Evolutionary conservation across 163 green algal genomes (phyloP).

Genomic region (Chlorella variabilis): DNA sequence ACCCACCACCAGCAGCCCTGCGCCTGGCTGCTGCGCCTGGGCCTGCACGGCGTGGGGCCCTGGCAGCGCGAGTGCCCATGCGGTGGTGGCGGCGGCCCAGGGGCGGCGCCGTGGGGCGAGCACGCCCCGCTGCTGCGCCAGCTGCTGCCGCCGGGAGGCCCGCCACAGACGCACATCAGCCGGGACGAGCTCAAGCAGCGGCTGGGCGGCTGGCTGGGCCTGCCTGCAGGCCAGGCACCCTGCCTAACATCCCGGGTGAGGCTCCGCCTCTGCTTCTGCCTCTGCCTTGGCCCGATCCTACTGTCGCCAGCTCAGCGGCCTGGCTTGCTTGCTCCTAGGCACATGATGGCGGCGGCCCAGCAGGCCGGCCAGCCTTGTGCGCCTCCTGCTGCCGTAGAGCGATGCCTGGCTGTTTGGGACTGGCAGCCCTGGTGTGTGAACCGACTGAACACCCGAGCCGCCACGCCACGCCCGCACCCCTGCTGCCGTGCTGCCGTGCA

Average conservation of each 20-base stretch:
- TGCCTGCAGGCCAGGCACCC: not conserved
- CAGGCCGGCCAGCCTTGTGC: too few species aligned
- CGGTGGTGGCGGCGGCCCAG: not conserved
- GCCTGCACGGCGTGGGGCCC: not conserved
- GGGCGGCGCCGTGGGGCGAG: not conserved
- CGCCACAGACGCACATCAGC: not conserved
- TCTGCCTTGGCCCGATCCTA: not conserved
- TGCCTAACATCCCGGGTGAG: slow-evolving; percentile 9
- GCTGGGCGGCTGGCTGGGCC: slow-evolving; percentile 12
- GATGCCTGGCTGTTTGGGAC: too few species aligned
- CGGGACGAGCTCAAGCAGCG: not conserved
- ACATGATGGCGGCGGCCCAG: too few species aligned
- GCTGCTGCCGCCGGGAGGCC: not conserved
- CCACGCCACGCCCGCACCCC: too few species aligned
- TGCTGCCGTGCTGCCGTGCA: not conserved
- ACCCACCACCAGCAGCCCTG: slow-evolving; percentile 15
- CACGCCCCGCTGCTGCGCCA: slow-evolving; percentile 16
- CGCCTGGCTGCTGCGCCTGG: slow-evolving; percentile 9
- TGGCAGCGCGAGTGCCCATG: slow-evolving; percentile 26
- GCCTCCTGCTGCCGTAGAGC: too few species aligned
- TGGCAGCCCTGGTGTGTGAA: too few species aligned
- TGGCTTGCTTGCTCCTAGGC: too few species aligned
- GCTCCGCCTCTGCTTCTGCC: not conserved
- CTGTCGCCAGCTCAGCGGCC: not conserved
- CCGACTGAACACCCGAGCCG: too few species aligned